Base-by-base conservation (phyloP, 495 filamentous ascomycete genomes). In the Neurospora sp. region DNA sequence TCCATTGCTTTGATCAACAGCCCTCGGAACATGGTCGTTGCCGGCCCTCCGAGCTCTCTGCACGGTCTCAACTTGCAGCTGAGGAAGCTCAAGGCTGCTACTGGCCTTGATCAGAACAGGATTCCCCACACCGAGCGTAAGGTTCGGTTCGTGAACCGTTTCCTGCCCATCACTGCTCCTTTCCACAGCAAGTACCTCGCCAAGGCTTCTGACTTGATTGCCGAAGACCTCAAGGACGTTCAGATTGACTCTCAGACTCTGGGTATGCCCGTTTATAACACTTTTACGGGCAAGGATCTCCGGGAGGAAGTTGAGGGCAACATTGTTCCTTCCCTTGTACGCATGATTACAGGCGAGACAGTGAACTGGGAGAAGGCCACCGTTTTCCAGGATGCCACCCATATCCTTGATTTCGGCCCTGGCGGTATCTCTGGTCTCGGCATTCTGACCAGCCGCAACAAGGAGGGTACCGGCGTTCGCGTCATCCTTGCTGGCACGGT, bases 321-420 rank as follows among this genome's bases (percentile, higher is more conserved):
- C 65, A 86, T 98, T 70, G 92, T 98, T 2, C 93, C 93, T 3
- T 84, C 90, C 20, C 85, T 99, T 40, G 87, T 97, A 20, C 92
- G 93, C 77, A 94, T 98, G 90, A 97, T 99, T 75, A 97, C 94
- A 5, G 90, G 91, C 69, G 93, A 97, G 76, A 86, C 91, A 2
- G 96, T 99, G 68, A 89, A 97, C 78, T 99, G 96, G 96, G 94
- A 97, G 81, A 90, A 92, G 76, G 94, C 96, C 22, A 98, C 95
- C 14, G 86, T 91, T 42, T 97, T 98, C 85, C 90, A 93, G 4
- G 84, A 86, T 4, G 96, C 96, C 12, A 97, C 96, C 3, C 96
- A 99, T 80, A 92, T 98, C 69, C 81, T 98, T 73, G 96, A 98
- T 82, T 98, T 99, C 75, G 96, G 96, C 31, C 96, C 96, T 14